phyloP scores from a whole-genome alignment of 768 basidiomycete genomes.

The Amanita thiersii region DNA sequence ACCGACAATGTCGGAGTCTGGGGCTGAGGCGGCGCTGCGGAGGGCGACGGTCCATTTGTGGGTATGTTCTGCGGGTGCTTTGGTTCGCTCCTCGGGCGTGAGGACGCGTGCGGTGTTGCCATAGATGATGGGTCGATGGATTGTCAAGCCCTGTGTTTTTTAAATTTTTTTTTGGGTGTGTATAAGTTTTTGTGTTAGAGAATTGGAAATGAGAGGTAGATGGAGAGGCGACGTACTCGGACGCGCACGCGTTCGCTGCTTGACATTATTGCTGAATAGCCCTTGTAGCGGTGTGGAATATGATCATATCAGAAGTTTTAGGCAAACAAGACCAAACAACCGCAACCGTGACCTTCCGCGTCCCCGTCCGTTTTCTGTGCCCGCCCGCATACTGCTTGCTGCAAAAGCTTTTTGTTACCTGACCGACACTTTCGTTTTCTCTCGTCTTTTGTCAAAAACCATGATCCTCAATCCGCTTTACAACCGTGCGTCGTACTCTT shows the following conservation, averaged over 20 bases:
- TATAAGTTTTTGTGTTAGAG: too few relatives aligned
- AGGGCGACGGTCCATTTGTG: constrained; percentile 97
- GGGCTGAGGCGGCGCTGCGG: constrained; percentile 73
- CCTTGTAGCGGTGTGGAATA: not conserved
- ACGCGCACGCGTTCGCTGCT: constrained; percentile 72
- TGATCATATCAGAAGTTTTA: not conserved
- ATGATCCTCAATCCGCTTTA: constrained; percentile 48
- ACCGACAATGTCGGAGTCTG: constrained; percentile 72
- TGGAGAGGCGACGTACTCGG: constrained; percentile 42
- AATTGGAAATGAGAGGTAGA: constrained; percentile 11
- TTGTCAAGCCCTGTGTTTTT: constrained; percentile 63
- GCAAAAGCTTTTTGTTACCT: not conserved
- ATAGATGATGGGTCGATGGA: constrained; percentile 89
- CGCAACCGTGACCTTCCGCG: constrained; percentile 10
- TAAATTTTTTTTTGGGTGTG: too few relatives aligned
- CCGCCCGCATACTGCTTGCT: not conserved
- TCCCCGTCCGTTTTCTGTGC: constrained; percentile 9
- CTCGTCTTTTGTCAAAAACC: constrained; percentile 29
- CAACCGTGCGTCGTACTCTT: constrained; percentile 40
- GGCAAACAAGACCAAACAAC: constrained; percentile 8
- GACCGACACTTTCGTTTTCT: not conserved
- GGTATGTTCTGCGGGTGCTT: constrained; percentile 66
- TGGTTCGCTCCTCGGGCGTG: constrained; percentile 60
- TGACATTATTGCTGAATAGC: constrained; percentile 28
- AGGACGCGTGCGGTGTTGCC: constrained; percentile 87